Evolutionary conservation across 2,329 filamentous ascomycete genomes (phyloP), one percentile per base, ranked within the genome.

Genomic region (Hypoxylon sp.): DNA sequence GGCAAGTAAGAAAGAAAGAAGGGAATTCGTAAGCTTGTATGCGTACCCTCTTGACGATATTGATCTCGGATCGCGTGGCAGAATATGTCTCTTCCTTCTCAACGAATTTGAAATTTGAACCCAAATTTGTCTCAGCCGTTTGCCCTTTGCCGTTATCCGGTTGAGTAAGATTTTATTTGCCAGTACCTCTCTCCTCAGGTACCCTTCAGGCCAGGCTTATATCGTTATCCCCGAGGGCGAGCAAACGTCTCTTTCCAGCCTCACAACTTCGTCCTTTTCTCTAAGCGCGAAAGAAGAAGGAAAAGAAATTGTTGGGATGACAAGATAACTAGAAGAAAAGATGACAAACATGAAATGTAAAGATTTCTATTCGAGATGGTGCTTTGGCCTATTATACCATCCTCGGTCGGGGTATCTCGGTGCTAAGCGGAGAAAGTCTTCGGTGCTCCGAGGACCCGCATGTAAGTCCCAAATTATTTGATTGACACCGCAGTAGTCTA

Each of bases 291-390:
- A 23, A 23, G 19, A 48, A 23, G 19, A 48, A 34, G 6, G 34
- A 9, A 3, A n/a, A 45, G 34, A 34, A 28, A n/a, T 23, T 46
- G 9, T 41, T 23, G 21, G 30, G 43, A 19, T 58, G 30, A 49
- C 19, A 21, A 36, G 34, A 43, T 2, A 5, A 64, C 9, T n/a
- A n/a, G n/a, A n/a, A 23, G 7, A 17, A 43, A 43, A 58, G 67
- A 66, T 67, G 67, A 67, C 67, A 65, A 69, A 67, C 64, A 34
- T 49, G 49, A 65, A 70, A 65, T 70, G 50, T 53, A 14, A 49
- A 60, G 36, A 52, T n/a, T 63, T 48, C 61, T 52, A 69, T 69
- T 67, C 49, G 67, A 69, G 60, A 57, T 45, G 28, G 17, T 11
- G 34, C 10, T 51, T 17, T 36, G 17, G 19, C 48, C 45, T 61